Evolutionary conservation across 352 stramenopile genomes (phyloP), one percentile per base, ranked within the genome.

Genomic region (Lagenidium giganteum): DNA sequence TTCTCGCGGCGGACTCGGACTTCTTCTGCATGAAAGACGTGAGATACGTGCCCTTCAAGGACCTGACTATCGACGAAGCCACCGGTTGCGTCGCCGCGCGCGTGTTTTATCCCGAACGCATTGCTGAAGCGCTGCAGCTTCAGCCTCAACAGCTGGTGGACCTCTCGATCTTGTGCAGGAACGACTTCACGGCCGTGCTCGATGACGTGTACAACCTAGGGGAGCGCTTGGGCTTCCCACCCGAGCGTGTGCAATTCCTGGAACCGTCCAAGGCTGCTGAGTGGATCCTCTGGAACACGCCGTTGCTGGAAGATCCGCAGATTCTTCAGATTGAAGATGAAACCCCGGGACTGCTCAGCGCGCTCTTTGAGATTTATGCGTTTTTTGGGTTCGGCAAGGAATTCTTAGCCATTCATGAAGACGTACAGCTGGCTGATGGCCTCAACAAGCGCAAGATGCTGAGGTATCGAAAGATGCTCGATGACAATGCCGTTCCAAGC

Each of bases 1-100:
- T 84, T 2, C 55, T 93, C 4, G 73, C 60, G 0, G 61, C 83
- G 23, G 84, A 95, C 57, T 93, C 80, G 33, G 84, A 95, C 47
- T 95, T 90, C 50, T 58, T 93, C 17, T 64, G 80, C 42, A 90
- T 93, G 72, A 64, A 63, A 9, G 66, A 64, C 7, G 64, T 76
- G 7, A 58, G 52, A 30, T 95, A 95, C 40, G 84, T 95, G 25
- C 74, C 73, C 2, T 83, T 89, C 31, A 17, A 38, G 0, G 68
- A 61, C 18, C 36, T 81, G 3, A 39, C 5, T 0, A 45, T 75
- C 6, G 53, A 72, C 23, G 26, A 51, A 23, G 33, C 25, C 16
- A 34, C 34, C 23, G 41, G 47, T 7, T 57, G 47, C 14, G 30
- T 89, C 14, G 49, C 48, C 11, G 79, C 77, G 20, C 56, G 55